Evolutionary conservation across 768 basidiomycete species (phyloP).

Genomic region (Boletus edulis): DNA sequence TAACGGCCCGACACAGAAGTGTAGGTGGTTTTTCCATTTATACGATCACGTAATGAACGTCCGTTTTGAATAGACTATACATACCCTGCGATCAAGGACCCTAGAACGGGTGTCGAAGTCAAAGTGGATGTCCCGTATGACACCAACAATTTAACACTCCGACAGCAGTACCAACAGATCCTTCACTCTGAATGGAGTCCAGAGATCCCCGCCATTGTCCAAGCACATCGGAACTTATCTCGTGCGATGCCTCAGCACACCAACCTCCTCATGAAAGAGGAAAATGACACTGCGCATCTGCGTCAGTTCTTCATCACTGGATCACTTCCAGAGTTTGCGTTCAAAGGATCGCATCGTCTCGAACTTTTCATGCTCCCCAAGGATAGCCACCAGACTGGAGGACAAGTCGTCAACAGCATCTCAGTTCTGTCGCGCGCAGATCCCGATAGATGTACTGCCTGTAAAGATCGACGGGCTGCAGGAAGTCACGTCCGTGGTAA

Average conservation of each 20-base stretch:
- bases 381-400: too few relatives aligned
- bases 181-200: constrained; percentile 4
- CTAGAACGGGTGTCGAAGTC: neutral
- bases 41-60: neutral
- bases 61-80: constrained; percentile 15
- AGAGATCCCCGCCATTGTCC: neutral
- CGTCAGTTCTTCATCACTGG: constrained; percentile 9
- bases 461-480: too few relatives aligned
- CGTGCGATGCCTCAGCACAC: neutral
- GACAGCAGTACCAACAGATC: constrained; percentile 2
- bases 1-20: neutral
- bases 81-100: constrained; percentile 16
- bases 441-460: constrained; percentile 2
- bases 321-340: constrained; percentile 17
- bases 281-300: neutral
- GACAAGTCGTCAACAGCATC: constrained; percentile 12
- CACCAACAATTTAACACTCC: neutral
- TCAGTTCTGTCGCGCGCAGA: constrained; percentile 10
- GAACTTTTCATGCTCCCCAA: constrained; percentile 8
- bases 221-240: neutral
- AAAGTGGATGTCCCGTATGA: constrained; percentile 15
- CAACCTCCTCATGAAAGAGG: constrained; percentile 5
- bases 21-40: neutral
- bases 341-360: constrained; percentile 17
- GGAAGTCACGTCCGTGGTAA: constrained; percentile 13